Percentiles rank a stretch among this genome's conserved stretches.
phyloP scores from a whole-genome alignment of 768 basidiomycete species.

The Piloderma croceum region DNA sequence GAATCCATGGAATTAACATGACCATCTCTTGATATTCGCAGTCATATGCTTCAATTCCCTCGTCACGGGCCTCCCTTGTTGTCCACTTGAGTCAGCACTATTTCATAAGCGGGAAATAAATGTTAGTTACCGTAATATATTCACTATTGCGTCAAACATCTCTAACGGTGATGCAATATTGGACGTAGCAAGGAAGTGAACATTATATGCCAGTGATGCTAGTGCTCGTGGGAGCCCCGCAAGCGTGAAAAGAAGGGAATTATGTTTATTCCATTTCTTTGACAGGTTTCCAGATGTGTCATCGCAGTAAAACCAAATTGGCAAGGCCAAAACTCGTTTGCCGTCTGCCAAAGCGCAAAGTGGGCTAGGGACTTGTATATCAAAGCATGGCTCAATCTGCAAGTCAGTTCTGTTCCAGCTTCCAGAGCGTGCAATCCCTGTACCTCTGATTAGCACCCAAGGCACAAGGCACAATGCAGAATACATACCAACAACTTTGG shows the following conservation, averaged over 20 bases:
- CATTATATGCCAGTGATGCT: slow-evolving; percentile 8
- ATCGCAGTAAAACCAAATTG: slow-evolving; percentile 20
- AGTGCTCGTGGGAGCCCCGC: slow-evolving; percentile 14
- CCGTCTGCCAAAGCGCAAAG: slow-evolving; percentile 4
- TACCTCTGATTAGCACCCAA: background rate
- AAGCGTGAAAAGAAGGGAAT: slow-evolving; percentile 18
- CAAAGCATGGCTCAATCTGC: background rate
- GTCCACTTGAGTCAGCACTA: background rate
- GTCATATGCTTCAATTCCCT: slow-evolving; percentile 13
- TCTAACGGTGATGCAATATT: slow-evolving; percentile 15
- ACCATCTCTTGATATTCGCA: slow-evolving; percentile 8
- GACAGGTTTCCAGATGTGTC: slow-evolving; percentile 24
- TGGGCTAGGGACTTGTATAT: slow-evolving; percentile 4
- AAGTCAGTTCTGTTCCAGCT: background rate
- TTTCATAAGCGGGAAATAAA: background rate
- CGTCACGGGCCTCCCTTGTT: slow-evolving; percentile 2
- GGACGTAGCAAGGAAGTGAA: slow-evolving; percentile 16
- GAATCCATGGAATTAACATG: slow-evolving; percentile 4
- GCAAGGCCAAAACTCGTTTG: slow-evolving; percentile 6
- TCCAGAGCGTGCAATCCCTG: background rate
- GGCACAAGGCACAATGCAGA: background rate
- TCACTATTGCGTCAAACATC: slow-evolving; percentile 14
- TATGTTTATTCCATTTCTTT: slow-evolving; percentile 25
- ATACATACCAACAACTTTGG: background rate
- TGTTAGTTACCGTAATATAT: slow-evolving; percentile 10